phyloP scores from a whole-genome alignment of 2,329 filamentous ascomycete species.

The Cadophora gregata region DNA sequence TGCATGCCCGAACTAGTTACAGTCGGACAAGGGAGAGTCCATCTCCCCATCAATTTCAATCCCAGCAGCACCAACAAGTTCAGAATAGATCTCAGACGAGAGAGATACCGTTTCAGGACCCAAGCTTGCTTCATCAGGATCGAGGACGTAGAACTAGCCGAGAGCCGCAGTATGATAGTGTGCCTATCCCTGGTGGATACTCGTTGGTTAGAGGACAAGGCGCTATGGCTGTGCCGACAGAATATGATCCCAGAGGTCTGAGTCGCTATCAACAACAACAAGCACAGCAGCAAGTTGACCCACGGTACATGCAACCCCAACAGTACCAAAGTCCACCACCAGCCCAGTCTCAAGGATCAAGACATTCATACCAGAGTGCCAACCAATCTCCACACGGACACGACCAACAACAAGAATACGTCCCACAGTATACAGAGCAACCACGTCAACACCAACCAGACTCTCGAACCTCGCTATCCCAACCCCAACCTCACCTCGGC shows the following conservation, averaged over 20 bases:
- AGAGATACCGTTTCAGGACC: constrained; percentile 23
- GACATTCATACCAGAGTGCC: constrained; percentile 16
- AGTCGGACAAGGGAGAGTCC: background rate
- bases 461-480: background rate
- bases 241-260: constrained; percentile 39
- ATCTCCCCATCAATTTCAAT: background rate
- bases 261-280: constrained; percentile 27
- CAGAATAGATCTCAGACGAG: constrained; percentile 12
- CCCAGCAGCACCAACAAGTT: constrained; percentile 19
- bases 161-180: constrained; percentile 42
- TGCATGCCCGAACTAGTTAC: constrained; percentile 8
- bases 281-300: constrained; percentile 14
- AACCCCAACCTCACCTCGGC: constrained; percentile 11
- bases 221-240: constrained; percentile 33
- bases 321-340: background rate
- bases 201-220: constrained; percentile 41
- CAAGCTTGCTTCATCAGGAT: constrained; percentile 23
- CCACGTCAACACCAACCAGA: background rate
- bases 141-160: constrained; percentile 32
- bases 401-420: background rate
- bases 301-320: constrained; percentile 18
- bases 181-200: constrained; percentile 44
- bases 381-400: background rate
- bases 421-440: background rate
- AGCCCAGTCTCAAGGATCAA: background rate